Conservation (phyloP, 1,284 basidiomycete species). For the Marasmius fiardii region DNA sequence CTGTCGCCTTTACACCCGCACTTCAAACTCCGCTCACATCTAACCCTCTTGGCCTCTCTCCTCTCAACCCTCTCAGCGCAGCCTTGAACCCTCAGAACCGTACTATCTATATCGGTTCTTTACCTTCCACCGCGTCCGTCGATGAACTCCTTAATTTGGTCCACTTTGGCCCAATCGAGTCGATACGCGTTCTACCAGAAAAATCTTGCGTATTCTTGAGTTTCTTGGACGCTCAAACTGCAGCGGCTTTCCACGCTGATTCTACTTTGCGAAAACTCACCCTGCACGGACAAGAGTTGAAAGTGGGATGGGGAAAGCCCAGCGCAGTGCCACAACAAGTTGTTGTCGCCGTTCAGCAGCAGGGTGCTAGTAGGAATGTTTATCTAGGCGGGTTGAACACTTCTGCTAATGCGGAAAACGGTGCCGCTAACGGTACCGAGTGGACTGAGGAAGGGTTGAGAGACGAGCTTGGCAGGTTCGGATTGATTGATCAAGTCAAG, state of each 20-base stretch:
- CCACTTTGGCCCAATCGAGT: slow-evolving; percentile 96
- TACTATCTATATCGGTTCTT: slow-evolving; percentile 96
- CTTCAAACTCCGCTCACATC: background rate
- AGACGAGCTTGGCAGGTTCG: slow-evolving; percentile 85
- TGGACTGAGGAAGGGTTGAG: slow-evolving; percentile 86
- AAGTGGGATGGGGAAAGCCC: slow-evolving; percentile 95
- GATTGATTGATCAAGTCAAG: slow-evolving; percentile 97
- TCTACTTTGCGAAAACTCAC: slow-evolving; percentile 90
- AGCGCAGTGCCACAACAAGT: slow-evolving; percentile 84
- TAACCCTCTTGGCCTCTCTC: background rate
- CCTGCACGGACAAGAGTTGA: slow-evolving; percentile 89
- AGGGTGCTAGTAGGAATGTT: slow-evolving; percentile 90
- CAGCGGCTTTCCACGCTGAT: slow-evolving; percentile 93
- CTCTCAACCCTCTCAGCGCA: slow-evolving; percentile 35
- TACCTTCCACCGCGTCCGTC: slow-evolving; percentile 94
- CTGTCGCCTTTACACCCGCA: slow-evolving; percentile 19
- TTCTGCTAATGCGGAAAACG: slow-evolving; percentile 18
- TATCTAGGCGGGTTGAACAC: slow-evolving; percentile 92
- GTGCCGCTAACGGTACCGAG: slow-evolving; percentile 18
- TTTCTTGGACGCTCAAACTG: slow-evolving; percentile 88
- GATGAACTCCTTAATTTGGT: slow-evolving; percentile 98
- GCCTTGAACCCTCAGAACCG: slow-evolving; percentile 61
- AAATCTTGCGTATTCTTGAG: slow-evolving; percentile 98
- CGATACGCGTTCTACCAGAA: slow-evolving; percentile 93
- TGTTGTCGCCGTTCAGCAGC: slow-evolving; percentile 82